phyloP scores from a whole-genome alignment of 1,284 basidiomycete species.

The Ganoderma meredithae region DNA sequence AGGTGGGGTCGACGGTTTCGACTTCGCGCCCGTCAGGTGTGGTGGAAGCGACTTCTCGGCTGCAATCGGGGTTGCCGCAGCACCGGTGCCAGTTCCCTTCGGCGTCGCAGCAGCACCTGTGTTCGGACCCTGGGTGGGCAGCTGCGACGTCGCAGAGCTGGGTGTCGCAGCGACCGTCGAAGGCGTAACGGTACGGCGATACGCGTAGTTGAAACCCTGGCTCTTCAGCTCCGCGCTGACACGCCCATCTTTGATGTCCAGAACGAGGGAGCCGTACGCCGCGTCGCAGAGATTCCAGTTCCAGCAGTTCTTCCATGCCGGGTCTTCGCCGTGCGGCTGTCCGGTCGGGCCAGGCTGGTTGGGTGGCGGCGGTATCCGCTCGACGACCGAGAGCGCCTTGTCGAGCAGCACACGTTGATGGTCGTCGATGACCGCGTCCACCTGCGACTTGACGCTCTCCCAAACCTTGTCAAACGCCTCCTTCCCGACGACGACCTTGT shows the following conservation, averaged over 20 bases:
- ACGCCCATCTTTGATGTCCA: slow-evolving; percentile 92
- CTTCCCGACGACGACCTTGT: slow-evolving; percentile 83
- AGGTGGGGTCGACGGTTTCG: slow-evolving; percentile 44
- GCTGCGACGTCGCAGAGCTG: slow-evolving; percentile 46
- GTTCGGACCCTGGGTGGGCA: slow-evolving; percentile 39
- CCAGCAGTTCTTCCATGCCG: slow-evolving; percentile 98
- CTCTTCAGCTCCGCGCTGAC: slow-evolving; percentile 92
- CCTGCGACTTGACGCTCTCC: slow-evolving; percentile 92
- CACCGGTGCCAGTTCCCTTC: slow-evolving; percentile 32
- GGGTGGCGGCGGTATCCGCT: slow-evolving; percentile 76
- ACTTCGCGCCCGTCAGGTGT: slow-evolving; percentile 37
- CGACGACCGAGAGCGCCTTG: slow-evolving; percentile 89
- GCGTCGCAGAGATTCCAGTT: slow-evolving; percentile 98
- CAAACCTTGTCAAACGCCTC: slow-evolving; percentile 91
- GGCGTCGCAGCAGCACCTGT: slow-evolving; percentile 42
- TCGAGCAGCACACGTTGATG: slow-evolving; percentile 89
- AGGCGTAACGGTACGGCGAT: slow-evolving; percentile 75
- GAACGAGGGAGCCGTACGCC: slow-evolving; percentile 86
- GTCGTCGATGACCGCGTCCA: slow-evolving; percentile 92
- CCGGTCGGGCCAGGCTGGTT: slow-evolving; percentile 63
- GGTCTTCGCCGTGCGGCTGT: slow-evolving; percentile 71
- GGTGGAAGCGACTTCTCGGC: slow-evolving; percentile 37
- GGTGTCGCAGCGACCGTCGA: slow-evolving; percentile 51
- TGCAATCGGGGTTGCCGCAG: slow-evolving; percentile 36
- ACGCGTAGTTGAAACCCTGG: slow-evolving; percentile 97